Evolutionary conservation across 75 land plant species (phyloP), one percentile per base, ranked within the genome.

Genomic region (Pinus tabuliformis): DNA sequence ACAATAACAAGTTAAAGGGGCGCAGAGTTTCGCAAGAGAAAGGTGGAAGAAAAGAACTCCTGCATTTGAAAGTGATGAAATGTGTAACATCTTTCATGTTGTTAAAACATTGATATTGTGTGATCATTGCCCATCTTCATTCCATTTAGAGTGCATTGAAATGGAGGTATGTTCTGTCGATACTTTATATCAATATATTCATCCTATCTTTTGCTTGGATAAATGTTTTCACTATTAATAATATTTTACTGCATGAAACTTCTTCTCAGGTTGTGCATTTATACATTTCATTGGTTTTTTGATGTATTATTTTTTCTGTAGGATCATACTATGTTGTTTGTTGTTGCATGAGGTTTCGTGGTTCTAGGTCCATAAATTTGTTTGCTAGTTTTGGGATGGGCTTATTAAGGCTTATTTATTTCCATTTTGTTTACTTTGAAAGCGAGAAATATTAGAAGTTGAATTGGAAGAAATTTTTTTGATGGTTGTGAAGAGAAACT

Each of bases 81-180:
- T 84, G 18, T 96, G 99, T 79, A 83, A 87, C 39, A 75, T 96
- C 2, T 96, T 97, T 81, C 90, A 81, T 20, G 81, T 84, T 85
- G 93, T 91, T 33, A 97, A 95, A 39, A 74, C 73, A 33, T 81
- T 96, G 70, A 58, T 96, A 11, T 79, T 91, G 58, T 96, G 99
- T 84, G 99, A 94, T 86, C 84, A 78, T 20, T 96, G 99, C 57
- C 95, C 97, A 59, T 90, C 95, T 30, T 81, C 97, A 56, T 96
- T 87, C 66, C 99, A 96, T 73, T 60, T 73, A 57, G 42, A 72
- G 7, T 96, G 99, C 74, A 73, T 96, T 73, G 83, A 86, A 68
- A 63, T 94, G 71, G 74, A 96, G 97, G 99, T 96, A 77, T 57
- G 64, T 5, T 56, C 3, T 56, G 6, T 6, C 0, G 30, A 30